phyloP scores from a whole-genome alignment of 129 eudicot genomes.

The Gnaphalium uliginosum region DNA sequence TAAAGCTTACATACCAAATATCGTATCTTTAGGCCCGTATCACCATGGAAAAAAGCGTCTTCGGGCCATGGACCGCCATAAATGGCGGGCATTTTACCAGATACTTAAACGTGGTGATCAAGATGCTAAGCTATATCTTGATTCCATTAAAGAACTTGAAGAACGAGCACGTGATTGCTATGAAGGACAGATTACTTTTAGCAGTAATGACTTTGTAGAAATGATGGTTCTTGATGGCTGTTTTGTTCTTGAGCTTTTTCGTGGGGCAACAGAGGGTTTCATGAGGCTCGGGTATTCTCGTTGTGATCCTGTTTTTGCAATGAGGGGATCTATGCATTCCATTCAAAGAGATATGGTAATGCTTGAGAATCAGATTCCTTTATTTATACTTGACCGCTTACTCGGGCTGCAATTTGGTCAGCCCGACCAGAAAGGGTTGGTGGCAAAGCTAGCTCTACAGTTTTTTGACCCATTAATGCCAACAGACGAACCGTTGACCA shows the following conservation, averaged over 20 bases:
- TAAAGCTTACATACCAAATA: slow-evolving; percentile 75
- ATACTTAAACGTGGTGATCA: slow-evolving; percentile 60
- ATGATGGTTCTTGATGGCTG: slow-evolving; percentile 93
- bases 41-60: slow-evolving; percentile 63
- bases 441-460: slow-evolving; percentile 60
- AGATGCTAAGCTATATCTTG: slow-evolving; percentile 50
- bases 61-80: slow-evolving; percentile 78
- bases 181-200: slow-evolving; percentile 62
- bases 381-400: slow-evolving; percentile 68
- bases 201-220: slow-evolving; percentile 74
- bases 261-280: slow-evolving; percentile 74
- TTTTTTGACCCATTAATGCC: slow-evolving; percentile 92
- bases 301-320: slow-evolving; percentile 74
- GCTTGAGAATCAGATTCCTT: slow-evolving; percentile 89
- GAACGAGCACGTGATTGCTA: slow-evolving; percentile 71
- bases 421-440: slow-evolving; percentile 56
- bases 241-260: slow-evolving; percentile 78
- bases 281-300: slow-evolving; percentile 63
- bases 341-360: slow-evolving; percentile 91
- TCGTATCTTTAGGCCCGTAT: slow-evolving; percentile 83
- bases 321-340: slow-evolving; percentile 90
- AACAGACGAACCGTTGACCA: slow-evolving; percentile 79
- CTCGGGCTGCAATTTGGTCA: slow-evolving; percentile 56
- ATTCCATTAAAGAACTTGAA: slow-evolving; percentile 59
- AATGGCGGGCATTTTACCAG: slow-evolving; percentile 77